Conservation (phyloP, 441 rosid species). For the Populus hybrid region DNA sequence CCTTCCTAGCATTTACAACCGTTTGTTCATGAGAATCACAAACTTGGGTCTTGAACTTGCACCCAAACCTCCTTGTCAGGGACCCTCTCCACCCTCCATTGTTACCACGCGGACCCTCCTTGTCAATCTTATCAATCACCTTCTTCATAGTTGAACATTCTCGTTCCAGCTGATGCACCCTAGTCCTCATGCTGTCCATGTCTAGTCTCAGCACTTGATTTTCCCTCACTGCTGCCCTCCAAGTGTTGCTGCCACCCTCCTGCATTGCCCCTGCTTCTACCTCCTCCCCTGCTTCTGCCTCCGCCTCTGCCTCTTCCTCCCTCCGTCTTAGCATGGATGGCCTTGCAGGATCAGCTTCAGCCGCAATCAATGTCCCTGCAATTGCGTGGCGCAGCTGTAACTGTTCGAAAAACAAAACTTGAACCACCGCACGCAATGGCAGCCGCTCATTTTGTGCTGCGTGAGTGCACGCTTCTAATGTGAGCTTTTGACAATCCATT, state of each 20-base stretch:
- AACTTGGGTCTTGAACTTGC: conserved; percentile 88
- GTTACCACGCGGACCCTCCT: conserved; percentile 21
- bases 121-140: conserved; percentile 73
- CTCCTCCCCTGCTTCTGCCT: conserved; percentile 20
- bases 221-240: conserved; percentile 83
- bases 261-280: conserved; percentile 21
- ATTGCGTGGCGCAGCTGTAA: conserved; percentile 93
- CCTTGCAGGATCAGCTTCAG: conserved; percentile 43
- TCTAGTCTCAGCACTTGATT: conserved; percentile 92
- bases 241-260: conserved; percentile 31
- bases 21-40: conserved; percentile 85
- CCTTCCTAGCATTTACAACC: conserved; percentile 45
- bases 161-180: conserved; percentile 77
- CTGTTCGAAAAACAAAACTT: conserved; percentile 94
- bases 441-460: conserved; percentile 95
- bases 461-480: conserved; percentile 95
- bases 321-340: conserved; percentile 23
- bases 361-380: conserved; percentile 77
- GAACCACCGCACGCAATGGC: conserved; percentile 78
- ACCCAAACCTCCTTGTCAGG: conserved; percentile 56
- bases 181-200: conserved; percentile 96
- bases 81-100: conserved; percentile 50
- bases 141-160: conserved; percentile 89
- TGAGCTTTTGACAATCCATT: conserved; percentile 93
- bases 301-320: conserved; percentile 28